Conservation (phyloP, 805 yeast species). For the Schwanniomyces vanrijiae region DNA sequence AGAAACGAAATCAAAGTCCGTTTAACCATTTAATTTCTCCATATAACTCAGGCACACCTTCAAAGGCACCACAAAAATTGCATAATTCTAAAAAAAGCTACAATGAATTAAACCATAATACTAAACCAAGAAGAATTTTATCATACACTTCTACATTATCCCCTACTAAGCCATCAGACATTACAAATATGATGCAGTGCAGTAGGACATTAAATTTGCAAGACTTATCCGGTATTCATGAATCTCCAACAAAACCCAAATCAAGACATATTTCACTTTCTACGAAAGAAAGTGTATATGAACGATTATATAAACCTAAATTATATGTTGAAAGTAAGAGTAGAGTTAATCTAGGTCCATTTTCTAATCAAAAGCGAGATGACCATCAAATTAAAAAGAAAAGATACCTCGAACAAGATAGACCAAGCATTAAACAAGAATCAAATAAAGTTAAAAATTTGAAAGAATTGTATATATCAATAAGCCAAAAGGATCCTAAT, state of each 20-base stretch:
- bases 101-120: conserved; percentile 13
- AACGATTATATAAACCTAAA: conserved; percentile 2
- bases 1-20: conserved; percentile 24
- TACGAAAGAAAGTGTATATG: neutral
- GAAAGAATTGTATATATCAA: conserved; percentile 18
- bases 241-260: conserved; percentile 6
- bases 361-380: neutral
- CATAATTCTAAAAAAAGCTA: neutral
- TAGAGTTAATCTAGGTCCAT: neutral
- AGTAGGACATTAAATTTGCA: neutral
- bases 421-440: neutral
- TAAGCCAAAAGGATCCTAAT: conserved; percentile 25
- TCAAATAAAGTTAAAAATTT: conserved; percentile 11
- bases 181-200: conserved; percentile 16
- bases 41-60: neutral
- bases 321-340: neutral
- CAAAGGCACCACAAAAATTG: neutral
- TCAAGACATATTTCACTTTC: conserved; percentile 3
- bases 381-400: neutral
- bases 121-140: conserved; percentile 12
- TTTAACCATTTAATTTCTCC: neutral
- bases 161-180: conserved; percentile 16
- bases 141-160: conserved; percentile 6
- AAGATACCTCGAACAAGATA: neutral
- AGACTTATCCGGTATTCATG: neutral